phyloP scores from a whole-genome alignment of 768 basidiomycete species.

The Suillus weaverae region DNA sequence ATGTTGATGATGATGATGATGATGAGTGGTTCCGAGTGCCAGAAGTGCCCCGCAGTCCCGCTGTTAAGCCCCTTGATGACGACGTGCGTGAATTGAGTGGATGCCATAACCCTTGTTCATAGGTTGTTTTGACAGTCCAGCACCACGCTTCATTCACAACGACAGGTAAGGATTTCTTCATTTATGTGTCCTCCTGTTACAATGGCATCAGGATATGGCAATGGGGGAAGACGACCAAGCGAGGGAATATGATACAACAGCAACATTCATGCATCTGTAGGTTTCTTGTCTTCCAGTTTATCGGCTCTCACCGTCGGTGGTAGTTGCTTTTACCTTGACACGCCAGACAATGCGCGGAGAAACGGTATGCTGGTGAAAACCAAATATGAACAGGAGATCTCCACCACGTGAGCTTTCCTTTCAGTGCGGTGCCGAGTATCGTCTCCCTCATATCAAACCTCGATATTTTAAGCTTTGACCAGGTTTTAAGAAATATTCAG shows the following conservation, averaged over 20 bases:
- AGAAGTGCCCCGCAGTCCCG: not conserved
- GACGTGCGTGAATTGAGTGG: conserved; percentile 1
- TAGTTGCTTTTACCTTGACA: conserved; percentile 90
- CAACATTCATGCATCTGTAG: conserved; percentile 83
- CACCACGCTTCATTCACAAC: not conserved
- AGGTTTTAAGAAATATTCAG: conserved; percentile 51
- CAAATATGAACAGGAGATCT: conserved; percentile 53
- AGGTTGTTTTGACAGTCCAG: not conserved
- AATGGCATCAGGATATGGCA: conserved; percentile 33
- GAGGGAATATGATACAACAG: conserved; percentile 75
- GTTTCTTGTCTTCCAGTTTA: conserved; percentile 27
- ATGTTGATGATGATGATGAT: conserved; percentile 39
- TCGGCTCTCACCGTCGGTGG: not conserved
- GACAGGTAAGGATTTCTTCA: conserved; percentile 10
- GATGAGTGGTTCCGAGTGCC: conserved; percentile 42
- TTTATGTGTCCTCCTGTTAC: not conserved
- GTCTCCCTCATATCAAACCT: not conserved
- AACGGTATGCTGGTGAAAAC: conserved; percentile 61
- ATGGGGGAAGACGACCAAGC: conserved; percentile 77
- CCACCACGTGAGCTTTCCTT: conserved; percentile 45
- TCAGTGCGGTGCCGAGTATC: not conserved
- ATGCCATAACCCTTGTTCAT: not conserved
- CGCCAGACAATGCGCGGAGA: conserved; percentile 65
- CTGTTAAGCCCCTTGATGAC: not conserved
- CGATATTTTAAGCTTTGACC: conserved; percentile 47